phyloP scores from a whole-genome alignment of 2,329 filamentous ascomycete genomes.

The Talaromyces sp. region DNA sequence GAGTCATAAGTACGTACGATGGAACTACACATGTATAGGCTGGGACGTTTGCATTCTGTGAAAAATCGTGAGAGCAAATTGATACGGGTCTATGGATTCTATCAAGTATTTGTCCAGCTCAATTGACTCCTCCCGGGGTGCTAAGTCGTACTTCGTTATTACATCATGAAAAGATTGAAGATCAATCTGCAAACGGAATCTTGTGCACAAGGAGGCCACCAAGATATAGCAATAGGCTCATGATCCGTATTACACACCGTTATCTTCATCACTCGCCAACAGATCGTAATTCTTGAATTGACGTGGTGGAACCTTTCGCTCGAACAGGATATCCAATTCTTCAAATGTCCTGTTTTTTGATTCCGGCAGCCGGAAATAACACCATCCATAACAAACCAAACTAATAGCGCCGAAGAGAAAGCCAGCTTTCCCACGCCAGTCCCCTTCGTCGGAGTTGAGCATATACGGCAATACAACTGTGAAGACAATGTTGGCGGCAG shows the following conservation, averaged over 20 bases:
- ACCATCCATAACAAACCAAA: slow-evolving; percentile 29
- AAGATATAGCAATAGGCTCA: neutral
- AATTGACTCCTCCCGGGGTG: too few relatives aligned
- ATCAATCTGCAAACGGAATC: neutral
- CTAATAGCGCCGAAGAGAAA: slow-evolving; percentile 25
- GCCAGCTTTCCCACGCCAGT: slow-evolving; percentile 27
- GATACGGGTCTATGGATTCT: too few relatives aligned
- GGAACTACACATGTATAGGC: neutral
- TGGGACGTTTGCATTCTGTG: neutral
- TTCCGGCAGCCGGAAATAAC: slow-evolving; percentile 35
- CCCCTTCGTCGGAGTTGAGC: slow-evolving; percentile 22
- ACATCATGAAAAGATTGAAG: neutral
- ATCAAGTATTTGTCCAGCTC: too few relatives aligned
- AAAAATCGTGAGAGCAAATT: too few relatives aligned
- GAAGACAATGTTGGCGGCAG: slow-evolving; percentile 13
- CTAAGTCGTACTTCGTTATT: too few relatives aligned
- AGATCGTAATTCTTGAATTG: slow-evolving; percentile 24
- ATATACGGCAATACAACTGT: slow-evolving; percentile 15
- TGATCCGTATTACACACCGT: neutral
- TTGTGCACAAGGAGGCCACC: neutral
- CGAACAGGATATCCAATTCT: slow-evolving; percentile 40
- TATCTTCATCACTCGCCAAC: slow-evolving; percentile 4
- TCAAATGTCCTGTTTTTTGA: slow-evolving; percentile 33
- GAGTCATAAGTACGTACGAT: neutral
- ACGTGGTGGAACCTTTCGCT: slow-evolving; percentile 31